These are phyloP conservation scores for Astrothelium subdiscretum DNA, from an alignment of 495 filamentous ascomycete species.

Conservation along the genomic window DNA sequence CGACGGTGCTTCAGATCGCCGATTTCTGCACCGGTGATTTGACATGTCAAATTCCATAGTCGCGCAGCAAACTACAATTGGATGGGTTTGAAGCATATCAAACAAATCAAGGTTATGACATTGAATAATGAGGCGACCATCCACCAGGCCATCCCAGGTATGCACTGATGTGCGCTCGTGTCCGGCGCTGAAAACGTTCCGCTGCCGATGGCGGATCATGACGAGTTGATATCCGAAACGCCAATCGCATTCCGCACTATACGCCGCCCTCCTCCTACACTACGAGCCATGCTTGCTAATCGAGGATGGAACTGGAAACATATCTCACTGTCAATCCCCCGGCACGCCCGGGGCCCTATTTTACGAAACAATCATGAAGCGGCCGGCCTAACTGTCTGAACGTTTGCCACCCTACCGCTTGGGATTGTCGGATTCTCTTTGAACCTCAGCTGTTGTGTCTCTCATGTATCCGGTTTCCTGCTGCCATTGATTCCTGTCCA, in stretches of 20 bases:
- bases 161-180: no score
- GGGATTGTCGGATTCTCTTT: not conserved
- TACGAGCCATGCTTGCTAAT: not conserved
- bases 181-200: no score
- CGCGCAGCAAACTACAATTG: no score
- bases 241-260: not conserved
- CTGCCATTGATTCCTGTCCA: not conserved
- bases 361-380: not conserved
- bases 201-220: not conserved
- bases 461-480: not conserved
- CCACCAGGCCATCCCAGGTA: no score
- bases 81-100: no score
- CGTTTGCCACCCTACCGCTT: not conserved
- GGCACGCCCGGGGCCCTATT: not conserved
- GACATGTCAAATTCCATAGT: not conserved
- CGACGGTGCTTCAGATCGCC: not conserved
- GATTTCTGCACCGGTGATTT: not conserved
- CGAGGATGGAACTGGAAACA: not conserved
- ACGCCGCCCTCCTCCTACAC: not conserved
- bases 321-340: not conserved
- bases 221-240: not conserved
- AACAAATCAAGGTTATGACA: no score
- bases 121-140: no score
- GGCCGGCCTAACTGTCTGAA: not conserved
- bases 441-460: not conserved